phyloP scores from a whole-genome alignment of 208 protist species.

The Crithidia bombi region DNA sequence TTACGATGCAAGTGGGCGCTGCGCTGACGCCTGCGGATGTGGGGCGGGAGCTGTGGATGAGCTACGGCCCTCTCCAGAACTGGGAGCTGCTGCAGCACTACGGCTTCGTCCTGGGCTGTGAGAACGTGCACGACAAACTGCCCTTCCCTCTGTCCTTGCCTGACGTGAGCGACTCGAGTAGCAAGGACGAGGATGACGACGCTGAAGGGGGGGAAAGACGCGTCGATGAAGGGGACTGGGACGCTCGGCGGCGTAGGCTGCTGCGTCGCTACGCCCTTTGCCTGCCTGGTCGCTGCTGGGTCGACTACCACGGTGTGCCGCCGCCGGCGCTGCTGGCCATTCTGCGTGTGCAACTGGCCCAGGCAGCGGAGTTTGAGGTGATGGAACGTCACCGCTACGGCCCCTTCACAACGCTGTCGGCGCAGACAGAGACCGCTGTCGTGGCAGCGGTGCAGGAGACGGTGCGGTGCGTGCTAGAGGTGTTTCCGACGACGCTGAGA shows the following conservation, averaged over 20 bases:
- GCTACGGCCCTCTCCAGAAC: slow-evolving; percentile 93
- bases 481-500: slow-evolving; percentile 66
- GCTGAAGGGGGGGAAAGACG: neutral
- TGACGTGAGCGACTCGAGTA: neutral
- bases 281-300: slow-evolving; percentile 64
- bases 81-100: slow-evolving; percentile 93
- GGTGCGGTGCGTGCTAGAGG: slow-evolving; percentile 54
- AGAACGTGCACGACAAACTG: slow-evolving; percentile 84
- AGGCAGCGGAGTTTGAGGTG: slow-evolving; percentile 65
- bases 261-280: slow-evolving; percentile 55
- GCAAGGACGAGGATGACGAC: slow-evolving; percentile 1
- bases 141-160: slow-evolving; percentile 75
- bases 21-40: slow-evolving; percentile 56
- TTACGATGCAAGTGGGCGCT: slow-evolving; percentile 83
- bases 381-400: slow-evolving; percentile 56
- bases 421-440: slow-evolving; percentile 59
- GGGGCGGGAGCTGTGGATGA: slow-evolving; percentile 90
- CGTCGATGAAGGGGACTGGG: slow-evolving; percentile 41
- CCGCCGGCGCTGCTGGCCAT: slow-evolving; percentile 71
- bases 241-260: slow-evolving; percentile 50
- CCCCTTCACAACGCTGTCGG: slow-evolving; percentile 59
- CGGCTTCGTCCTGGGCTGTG: slow-evolving; percentile 79
- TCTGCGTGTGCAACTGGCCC: slow-evolving; percentile 75
- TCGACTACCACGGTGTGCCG: slow-evolving; percentile 58
- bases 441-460: slow-evolving; percentile 53